Evolutionary conservation across 345 rosid genomes (phyloP).

Genomic region (Eucalyptus marginata): DNA sequence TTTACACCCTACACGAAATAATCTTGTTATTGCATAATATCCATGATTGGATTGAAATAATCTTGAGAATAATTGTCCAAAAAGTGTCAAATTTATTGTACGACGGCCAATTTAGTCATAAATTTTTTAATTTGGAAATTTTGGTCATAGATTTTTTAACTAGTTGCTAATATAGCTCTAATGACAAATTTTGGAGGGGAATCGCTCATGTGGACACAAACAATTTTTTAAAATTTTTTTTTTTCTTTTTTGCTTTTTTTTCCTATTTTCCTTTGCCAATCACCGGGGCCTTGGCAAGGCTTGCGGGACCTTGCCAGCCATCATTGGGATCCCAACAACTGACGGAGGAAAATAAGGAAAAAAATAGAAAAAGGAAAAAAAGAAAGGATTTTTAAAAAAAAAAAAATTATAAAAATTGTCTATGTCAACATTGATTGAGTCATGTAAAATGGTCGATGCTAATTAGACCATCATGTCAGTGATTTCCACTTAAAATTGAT

Average conservation of each 20-base stretch:
- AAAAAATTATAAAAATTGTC: neutral
- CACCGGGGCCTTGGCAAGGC: neutral
- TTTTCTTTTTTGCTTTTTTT: neutral
- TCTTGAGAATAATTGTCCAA: neutral
- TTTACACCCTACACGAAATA: neutral
- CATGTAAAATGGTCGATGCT: neutral
- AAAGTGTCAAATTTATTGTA: neutral
- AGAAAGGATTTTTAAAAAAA: neutral
- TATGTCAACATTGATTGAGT: accelerated
- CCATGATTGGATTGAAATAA: neutral
- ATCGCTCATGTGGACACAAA: neutral
- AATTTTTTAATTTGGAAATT: neutral
- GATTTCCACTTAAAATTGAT: neutral
- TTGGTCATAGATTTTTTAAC: neutral
- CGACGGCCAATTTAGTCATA: accelerated
- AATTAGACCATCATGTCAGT: neutral
- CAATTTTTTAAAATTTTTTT: neutral
- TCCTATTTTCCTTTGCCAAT: neutral
- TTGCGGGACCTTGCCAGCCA: neutral
- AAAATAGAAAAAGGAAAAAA: neutral
- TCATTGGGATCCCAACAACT: neutral
- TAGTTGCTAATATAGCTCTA: neutral
- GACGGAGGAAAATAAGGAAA: neutral
- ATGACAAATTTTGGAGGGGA: neutral
- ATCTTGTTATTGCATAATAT: neutral